Conservation (phyloP, 805 yeast genomes). For the Cyberlindnera petersonii region DNA sequence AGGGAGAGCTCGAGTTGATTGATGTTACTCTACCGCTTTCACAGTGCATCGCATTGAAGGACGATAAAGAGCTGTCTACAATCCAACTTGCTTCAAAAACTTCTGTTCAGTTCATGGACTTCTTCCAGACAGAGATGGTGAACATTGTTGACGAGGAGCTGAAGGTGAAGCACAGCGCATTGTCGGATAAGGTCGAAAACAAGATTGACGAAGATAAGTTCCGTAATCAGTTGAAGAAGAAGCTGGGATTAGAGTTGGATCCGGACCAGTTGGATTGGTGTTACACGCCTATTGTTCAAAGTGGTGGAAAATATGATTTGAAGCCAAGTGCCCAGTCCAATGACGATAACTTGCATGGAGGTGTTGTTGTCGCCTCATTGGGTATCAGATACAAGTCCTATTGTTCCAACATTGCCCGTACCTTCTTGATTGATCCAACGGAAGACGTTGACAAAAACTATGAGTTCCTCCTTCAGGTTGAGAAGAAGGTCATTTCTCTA, state of each 20-base stretch:
- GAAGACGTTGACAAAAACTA: conserved; percentile 74
- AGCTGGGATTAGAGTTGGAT: conserved; percentile 66
- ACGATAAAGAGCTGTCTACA: conserved; percentile 66
- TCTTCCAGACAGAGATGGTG: conserved; percentile 84
- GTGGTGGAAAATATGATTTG: conserved; percentile 82
- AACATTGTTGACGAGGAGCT: conserved; percentile 81
- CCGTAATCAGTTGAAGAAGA: conserved; percentile 51
- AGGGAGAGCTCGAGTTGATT: conserved; percentile 39
- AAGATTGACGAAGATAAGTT: conserved; percentile 78
- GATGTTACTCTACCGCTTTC: conserved; percentile 56
- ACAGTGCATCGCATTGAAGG: conserved; percentile 66
- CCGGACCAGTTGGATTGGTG: conserved; percentile 85
- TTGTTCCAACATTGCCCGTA: conserved; percentile 83
- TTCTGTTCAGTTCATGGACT: conserved; percentile 73
- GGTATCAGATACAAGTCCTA: conserved; percentile 87
- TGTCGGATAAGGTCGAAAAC: conserved; percentile 73
- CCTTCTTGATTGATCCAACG: conserved; percentile 87
- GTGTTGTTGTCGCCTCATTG: conserved; percentile 77
- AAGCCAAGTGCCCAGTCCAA: conserved; percentile 79
- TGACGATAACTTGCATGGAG: conserved; percentile 59
- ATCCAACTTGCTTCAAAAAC: conserved; percentile 71
- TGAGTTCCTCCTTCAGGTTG: conserved; percentile 68
- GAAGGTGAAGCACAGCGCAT: conserved; percentile 64
- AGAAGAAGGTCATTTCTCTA: conserved; percentile 53
- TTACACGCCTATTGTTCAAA: conserved; percentile 84